Conservation (phyloP, 768 basidiomycete species). For the Leccinum imitatum region DNA sequence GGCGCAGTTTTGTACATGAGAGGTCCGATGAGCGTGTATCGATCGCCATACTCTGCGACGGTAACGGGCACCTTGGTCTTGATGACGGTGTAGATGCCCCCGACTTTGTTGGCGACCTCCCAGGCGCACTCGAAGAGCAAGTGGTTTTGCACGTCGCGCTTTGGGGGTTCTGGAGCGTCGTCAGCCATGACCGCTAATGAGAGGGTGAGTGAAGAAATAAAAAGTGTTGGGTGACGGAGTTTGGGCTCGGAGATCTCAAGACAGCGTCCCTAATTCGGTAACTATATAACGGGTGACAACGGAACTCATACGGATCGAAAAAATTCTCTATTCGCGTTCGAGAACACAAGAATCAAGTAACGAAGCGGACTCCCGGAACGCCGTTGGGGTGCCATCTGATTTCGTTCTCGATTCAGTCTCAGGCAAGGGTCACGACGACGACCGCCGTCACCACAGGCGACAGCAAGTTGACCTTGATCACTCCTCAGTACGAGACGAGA, state of each 20-base stretch:
- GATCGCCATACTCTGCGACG: slow-evolving; percentile 90
- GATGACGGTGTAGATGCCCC: slow-evolving; percentile 99
- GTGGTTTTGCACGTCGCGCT: slow-evolving; percentile 75
- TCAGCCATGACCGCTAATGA: slow-evolving; percentile 21
- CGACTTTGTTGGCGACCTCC: slow-evolving; percentile 99
- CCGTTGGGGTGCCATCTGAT: neutral
- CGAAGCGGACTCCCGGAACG: neutral
- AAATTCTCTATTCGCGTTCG: neutral
- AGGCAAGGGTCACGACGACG: slow-evolving; percentile 37
- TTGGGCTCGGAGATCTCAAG: slow-evolving; percentile 12
- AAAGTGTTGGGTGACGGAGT: slow-evolving; percentile 3
- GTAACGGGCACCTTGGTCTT: slow-evolving; percentile 99
- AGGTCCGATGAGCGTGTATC: slow-evolving; percentile 97
- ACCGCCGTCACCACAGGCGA: slow-evolving; percentile 42
- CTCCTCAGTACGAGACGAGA: slow-evolving; percentile 4
- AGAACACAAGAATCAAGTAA: slow-evolving; percentile 2
- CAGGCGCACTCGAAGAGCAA: slow-evolving; percentile 94
- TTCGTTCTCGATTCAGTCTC: neutral
- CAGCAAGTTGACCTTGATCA: slow-evolving; percentile 42
- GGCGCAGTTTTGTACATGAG: slow-evolving; percentile 97
- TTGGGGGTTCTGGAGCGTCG: slow-evolving; percentile 22
- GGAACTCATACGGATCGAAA: neutral
- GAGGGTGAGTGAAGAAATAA: slow-evolving; percentile 1
- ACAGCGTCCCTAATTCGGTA: slow-evolving; percentile 23
- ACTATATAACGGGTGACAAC: slow-evolving; percentile 3